Base-by-base conservation (phyloP, 768 basidiomycete genomes). In the Pholiota microspora region DNA sequence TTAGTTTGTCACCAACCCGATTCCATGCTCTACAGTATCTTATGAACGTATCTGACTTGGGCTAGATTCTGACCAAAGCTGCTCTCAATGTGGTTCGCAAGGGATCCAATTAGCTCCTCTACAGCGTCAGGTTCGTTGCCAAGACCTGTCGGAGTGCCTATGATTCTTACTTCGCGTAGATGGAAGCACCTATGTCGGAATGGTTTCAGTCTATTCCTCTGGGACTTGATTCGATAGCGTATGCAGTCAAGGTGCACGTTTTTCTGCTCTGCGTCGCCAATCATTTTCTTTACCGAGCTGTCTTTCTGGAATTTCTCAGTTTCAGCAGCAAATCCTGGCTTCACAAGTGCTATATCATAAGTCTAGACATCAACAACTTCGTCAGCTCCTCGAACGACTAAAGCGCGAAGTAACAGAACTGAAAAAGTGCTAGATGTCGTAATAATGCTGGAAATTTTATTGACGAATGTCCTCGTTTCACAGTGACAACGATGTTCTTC, bases 181-280 rank as follows among this genome's bases (percentile, higher is more conserved):
- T 93, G 79, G 88, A 88, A 7, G 71, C 78, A 1, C 90, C 91
- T 0, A 91, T 93, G 88, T 83, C 85, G 9, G 79, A 86, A 27
- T 92, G 90, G 90, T 93, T 93, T 71, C 76, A 77, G 8, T 78
- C 83, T 29, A 69, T 87, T 25, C 83, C 88, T 7, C 69, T 73
- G 52, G 71, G 81, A 2, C 68, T 92, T 25, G 89, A 93, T 63
- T 67, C 77, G 23, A 69, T 88, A 24, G 84, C 88, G 36, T 80
- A 79, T 60, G 80, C 90, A 15, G 77, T 80, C 48, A 89, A 88
- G 77, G 90, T 88, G 63, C 51, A 51, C 10, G 27, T 29, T 47
- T 42, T 16, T 25, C 16, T 32, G 5, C 13, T 48, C 32, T 29
- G 16, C 10, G n/a, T 32, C 28, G 8, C 21, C 6, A 46, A 28